Evolutionary conservation across 768 basidiomycete genomes (phyloP).

Genomic region (Termitomyces eurrhizus): DNA sequence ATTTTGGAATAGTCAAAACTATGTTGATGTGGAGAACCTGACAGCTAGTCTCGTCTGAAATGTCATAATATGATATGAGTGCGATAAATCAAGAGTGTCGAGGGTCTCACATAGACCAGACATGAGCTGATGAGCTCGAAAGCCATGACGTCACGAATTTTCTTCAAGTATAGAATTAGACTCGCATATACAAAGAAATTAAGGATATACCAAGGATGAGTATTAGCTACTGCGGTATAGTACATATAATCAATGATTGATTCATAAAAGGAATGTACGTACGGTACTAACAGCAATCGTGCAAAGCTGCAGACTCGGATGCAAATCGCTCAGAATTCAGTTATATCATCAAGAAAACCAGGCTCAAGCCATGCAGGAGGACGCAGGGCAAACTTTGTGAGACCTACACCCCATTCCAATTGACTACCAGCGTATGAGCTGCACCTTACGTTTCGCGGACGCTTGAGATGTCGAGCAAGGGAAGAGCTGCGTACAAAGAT

Average conservation of each 20-base stretch:
- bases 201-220: background rate
- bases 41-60: background rate
- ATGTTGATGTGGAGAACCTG: background rate
- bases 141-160: too few species aligned
- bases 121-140: background rate
- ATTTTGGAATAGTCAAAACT: background rate
- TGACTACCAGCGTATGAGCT: slow-evolving; percentile 11
- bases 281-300: background rate
- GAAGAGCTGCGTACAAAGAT: slow-evolving; percentile 20
- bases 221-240: background rate
- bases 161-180: background rate
- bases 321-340: slow-evolving; percentile 1
- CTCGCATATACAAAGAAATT: background rate
- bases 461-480: slow-evolving; percentile 18
- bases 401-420: slow-evolving; percentile 14
- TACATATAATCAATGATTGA: background rate
- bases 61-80: background rate
- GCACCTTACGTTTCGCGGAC: slow-evolving; percentile 12
- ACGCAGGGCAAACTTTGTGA: slow-evolving; percentile 15
- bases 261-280: background rate
- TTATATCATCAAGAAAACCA: slow-evolving; percentile 16
- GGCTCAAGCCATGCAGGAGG: slow-evolving; percentile 15
- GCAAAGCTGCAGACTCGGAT: background rate
- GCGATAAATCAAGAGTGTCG: background rate
- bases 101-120: background rate